Evolutionary conservation across 1,284 basidiomycete species (phyloP), one percentile per base, ranked within the genome.

Genomic region (Ganoderma leucocontextum): DNA sequence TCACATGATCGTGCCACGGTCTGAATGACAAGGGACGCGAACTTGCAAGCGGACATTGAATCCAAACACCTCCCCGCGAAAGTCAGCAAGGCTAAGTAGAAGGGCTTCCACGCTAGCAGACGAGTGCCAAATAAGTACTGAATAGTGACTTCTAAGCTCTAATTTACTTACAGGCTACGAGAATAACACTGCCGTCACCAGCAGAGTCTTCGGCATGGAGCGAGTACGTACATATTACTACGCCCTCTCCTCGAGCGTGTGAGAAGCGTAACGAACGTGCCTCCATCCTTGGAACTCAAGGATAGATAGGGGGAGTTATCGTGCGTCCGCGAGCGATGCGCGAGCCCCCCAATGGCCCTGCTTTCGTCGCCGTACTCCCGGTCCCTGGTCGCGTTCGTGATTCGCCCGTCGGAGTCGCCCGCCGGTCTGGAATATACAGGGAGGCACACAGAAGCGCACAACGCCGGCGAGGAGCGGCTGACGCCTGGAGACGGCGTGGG

Each of bases 191-290:
- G 22, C 12, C 47, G 22, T 49, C 47, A 49, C 47, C 44, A 5
- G n/a, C n/a, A 49, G 47, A 2, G 22, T 25, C 47, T 49, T 49
- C 47, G 22, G 4, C 10, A 49, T 49, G 47, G 47, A 25, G 47
- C 22, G 22, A 22, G 55, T 58, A 58, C 55, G 55, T 58, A 58
- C 55, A 36, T 38, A n/a, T 58, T 58, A 58, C 55, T 58, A 10
- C 35, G 8, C 9, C 9, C 55, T 36, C 19, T 55, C 53, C 53
- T 7, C 35, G 52, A 4, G 13, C 33, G 35, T n/a, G 55, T 33
- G 55, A n/a, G 55, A 38, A 58, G 19, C 17, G 29, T 6, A 19
- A 58, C 55, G 55, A 58, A 58, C 55, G 36, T 58, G 55, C 35
- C 29, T 58, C 22, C 55, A 22, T 35, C 35, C 15, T 17, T 12